Conservation (phyloP, 208 protist genomes). For the Leishmania aethiopica region DNA sequence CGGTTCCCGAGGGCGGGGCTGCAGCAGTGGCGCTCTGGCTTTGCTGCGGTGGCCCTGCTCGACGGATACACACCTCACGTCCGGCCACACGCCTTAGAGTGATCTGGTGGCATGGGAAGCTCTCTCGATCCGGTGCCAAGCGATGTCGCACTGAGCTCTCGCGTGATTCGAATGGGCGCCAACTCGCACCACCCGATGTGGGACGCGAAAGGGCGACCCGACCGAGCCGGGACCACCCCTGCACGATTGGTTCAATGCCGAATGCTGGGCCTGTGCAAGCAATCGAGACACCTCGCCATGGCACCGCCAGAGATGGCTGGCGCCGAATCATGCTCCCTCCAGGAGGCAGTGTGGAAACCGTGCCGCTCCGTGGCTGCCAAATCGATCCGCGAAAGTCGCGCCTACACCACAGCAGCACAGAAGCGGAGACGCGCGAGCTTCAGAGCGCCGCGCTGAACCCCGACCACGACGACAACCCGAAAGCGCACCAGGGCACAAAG, state of each 20-base stretch:
- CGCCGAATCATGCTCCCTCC: not conserved
- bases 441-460: too few species aligned
- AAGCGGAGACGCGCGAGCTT: not conserved
- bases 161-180: too few species aligned
- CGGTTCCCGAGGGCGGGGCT: not conserved
- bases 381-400: too few species aligned
- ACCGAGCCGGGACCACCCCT: not conserved
- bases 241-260: not conserved
- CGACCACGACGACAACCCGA: not conserved
- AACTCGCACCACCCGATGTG: too few species aligned
- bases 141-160: too few species aligned
- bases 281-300: not conserved
- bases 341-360: not conserved
- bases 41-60: not conserved
- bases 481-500: too few species aligned
- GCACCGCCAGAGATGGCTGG: not conserved
- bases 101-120: too few species aligned
- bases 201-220: not conserved
- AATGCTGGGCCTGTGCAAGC: not conserved
- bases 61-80: too few species aligned
- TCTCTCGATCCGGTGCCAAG: too few species aligned
- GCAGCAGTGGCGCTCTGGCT: not conserved
- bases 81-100: too few species aligned
- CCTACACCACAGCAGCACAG: not conserved
- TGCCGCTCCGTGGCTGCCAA: too few species aligned